Evolutionary conservation across 2,329 filamentous ascomycete genomes (phyloP).

Genomic region (Didymella glomerata): DNA sequence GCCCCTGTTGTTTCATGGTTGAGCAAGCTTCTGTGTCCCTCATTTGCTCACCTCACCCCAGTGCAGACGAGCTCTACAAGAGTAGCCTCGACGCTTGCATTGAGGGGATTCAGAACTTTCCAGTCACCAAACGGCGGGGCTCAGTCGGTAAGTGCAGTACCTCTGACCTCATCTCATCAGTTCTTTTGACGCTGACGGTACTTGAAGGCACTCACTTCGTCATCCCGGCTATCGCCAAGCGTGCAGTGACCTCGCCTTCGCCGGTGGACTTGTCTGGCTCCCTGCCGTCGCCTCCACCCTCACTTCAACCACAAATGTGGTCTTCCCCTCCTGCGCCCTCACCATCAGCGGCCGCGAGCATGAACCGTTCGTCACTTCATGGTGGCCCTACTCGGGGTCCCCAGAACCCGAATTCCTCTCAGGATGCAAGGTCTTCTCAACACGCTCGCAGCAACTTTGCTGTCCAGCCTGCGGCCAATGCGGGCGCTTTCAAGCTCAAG

Average conservation of each 20-base stretch:
- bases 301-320: slow-evolving; percentile 5
- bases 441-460: slow-evolving; percentile 29
- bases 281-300: slow-evolving; percentile 21
- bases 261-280: not conserved
- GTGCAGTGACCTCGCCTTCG: slow-evolving; percentile 1
- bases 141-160: slow-evolving; percentile 11
- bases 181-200: not conserved
- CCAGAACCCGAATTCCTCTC: not conserved
- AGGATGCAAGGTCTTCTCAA: slow-evolving; percentile 6
- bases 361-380: slow-evolving; percentile 27
- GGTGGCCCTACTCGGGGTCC: slow-evolving; percentile 6
- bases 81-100: slow-evolving; percentile 30
- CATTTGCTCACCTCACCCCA: slow-evolving; percentile 13
- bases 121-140: slow-evolving; percentile 10
- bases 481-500: slow-evolving; percentile 37
- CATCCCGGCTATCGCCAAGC: not conserved
- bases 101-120: slow-evolving; percentile 27
- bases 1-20: slow-evolving; percentile 19
- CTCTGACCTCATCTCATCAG: slow-evolving; percentile 1
- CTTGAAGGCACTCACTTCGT: slow-evolving; percentile 4
- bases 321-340: not conserved
- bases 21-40: not conserved
- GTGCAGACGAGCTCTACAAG: slow-evolving; percentile 22
- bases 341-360: slow-evolving; percentile 2
- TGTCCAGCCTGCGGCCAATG: slow-evolving; percentile 31